Percentiles rank a stretch among this genome's conserved stretches.
phyloP scores from a whole-genome alignment of 2,329 filamentous ascomycete genomes.

The Aspergillus candidus region DNA sequence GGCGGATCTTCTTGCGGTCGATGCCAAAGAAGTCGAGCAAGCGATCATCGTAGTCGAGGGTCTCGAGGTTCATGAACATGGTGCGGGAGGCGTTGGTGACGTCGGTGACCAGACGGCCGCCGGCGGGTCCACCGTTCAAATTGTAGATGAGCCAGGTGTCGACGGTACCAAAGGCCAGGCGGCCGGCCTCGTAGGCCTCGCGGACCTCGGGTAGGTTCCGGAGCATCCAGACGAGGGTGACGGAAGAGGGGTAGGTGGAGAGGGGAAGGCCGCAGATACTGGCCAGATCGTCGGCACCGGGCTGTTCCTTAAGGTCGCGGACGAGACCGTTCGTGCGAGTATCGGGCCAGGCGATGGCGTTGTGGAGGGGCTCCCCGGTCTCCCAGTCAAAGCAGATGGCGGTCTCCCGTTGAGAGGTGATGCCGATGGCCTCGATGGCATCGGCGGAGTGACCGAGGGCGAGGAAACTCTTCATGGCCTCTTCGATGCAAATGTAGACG shows the following conservation, averaged over 20 bases:
- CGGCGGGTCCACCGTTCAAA: conserved; percentile 64
- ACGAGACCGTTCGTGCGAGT: conserved; percentile 72
- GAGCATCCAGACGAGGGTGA: conserved; percentile 78
- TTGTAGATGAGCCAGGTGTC: conserved; percentile 85
- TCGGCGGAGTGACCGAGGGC: conserved; percentile 60
- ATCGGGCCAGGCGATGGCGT: conserved; percentile 87
- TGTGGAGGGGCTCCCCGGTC: conserved; percentile 73
- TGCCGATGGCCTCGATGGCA: conserved; percentile 70
- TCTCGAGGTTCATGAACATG: conserved; percentile 89
- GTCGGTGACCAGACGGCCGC: conserved; percentile 72
- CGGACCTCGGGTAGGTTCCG: conserved; percentile 64
- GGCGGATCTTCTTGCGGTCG: conserved; percentile 61
- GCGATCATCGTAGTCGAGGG: conserved; percentile 69
- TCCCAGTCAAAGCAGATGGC: conserved; percentile 76
- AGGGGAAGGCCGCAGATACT: conserved; percentile 73
- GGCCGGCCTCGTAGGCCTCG: conserved; percentile 68
- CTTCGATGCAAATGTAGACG: conserved; percentile 73
- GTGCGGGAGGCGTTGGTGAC: conserved; percentile 82
- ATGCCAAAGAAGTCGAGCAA: conserved; percentile 75
- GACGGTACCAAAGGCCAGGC: conserved; percentile 77
- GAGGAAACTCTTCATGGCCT: conserved; percentile 65
- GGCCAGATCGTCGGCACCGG: conserved; percentile 62
- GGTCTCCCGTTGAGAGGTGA: conserved; percentile 88
- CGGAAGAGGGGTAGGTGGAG: conserved; percentile 81
- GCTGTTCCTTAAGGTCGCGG: conserved; percentile 63